Evolutionary conservation across 192 early-diverging fungal genomes (phyloP), one percentile per base, ranked within the genome.

Genomic region (Coemansia javaensis): DNA sequence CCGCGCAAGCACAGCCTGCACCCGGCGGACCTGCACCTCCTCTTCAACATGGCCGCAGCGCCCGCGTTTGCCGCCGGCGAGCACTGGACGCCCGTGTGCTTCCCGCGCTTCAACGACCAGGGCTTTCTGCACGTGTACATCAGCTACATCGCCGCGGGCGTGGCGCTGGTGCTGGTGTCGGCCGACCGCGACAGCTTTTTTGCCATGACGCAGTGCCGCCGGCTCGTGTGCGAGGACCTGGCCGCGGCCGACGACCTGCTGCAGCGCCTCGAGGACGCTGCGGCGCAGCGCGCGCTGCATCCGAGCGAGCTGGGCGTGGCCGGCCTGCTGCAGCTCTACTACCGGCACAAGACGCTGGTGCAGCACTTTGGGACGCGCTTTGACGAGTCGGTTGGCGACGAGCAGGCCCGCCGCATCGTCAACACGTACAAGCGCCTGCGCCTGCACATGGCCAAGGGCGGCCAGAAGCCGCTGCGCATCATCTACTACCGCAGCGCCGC

Each of bases 1-100:
- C 88, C 85, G 1, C 82, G 82, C 41, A 84, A 82, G 31, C 80
- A 86, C 48, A 88, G 84, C 40, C 60, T 97, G 47, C 87, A 93
- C 59, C 83, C 92, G 4, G 66, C 81, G 31, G 94, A 98, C 62
- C 52, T 91, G 14, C 85, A 87, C 46, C 54, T 96, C 16, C 58
- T 96, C 8, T 84, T 90, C 31, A 94, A 87, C 35, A 83, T 93
- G 76, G 74, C 91, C 3, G 81, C 90, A 2, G 87, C 86, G 7
- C 75, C 78, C 1, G 79, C 81, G 6, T 96, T 94, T 66, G 59
- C 78, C 13, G 77, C 84, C 2, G 87, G 80, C 33, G 95, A 98
- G 69, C 84, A 84, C 20, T 98, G 95, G 93, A 90, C 84, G 1
- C 95, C 95, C 16, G 75, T 98, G 15, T 98, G 95, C 52, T 79